Conservation (phyloP, 1,139 yeast species). For the Yamadazyma taylorii region DNA sequence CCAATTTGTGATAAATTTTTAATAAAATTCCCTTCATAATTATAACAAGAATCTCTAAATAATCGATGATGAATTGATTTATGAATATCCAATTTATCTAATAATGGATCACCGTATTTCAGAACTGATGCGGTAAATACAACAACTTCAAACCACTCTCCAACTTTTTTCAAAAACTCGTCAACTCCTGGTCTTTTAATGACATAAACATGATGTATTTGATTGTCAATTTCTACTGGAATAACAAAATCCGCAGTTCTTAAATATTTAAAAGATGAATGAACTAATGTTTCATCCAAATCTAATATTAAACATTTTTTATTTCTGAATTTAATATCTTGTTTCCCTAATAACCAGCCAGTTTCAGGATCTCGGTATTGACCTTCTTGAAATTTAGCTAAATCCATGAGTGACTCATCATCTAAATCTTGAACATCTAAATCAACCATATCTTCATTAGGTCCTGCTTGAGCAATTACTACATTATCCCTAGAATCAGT, state of each 20-base stretch:
- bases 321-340: conserved; percentile 36
- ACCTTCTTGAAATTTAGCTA: conserved; percentile 59
- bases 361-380: conserved; percentile 59
- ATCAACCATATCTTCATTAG: conserved; percentile 19
- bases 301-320: conserved; percentile 89
- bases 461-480: conserved; percentile 22
- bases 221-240: conserved; percentile 81
- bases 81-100: conserved; percentile 79
- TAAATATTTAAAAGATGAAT: conserved; percentile 88
- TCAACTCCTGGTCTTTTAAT: conserved; percentile 98
- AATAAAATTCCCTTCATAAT: conserved; percentile 85
- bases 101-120: conserved; percentile 92
- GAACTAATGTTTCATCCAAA: conserved; percentile 94
- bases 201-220: conserved; percentile 90
- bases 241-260: conserved; percentile 94
- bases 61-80: conserved; percentile 83
- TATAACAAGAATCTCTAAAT: conserved; percentile 72
- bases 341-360: conserved; percentile 62
- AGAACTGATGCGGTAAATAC: conserved; percentile 96
- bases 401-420: conserved; percentile 26
- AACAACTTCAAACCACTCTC: conserved; percentile 88
- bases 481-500: conserved; percentile 13
- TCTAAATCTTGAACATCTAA: conserved; percentile 17
- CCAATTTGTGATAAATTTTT: conserved; percentile 93
- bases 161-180: conserved; percentile 80